Evolutionary conservation across 176 grass and related monocot genomes (phyloP), one percentile per base, ranked within the genome.

Genomic region (Oryza officinalis): DNA sequence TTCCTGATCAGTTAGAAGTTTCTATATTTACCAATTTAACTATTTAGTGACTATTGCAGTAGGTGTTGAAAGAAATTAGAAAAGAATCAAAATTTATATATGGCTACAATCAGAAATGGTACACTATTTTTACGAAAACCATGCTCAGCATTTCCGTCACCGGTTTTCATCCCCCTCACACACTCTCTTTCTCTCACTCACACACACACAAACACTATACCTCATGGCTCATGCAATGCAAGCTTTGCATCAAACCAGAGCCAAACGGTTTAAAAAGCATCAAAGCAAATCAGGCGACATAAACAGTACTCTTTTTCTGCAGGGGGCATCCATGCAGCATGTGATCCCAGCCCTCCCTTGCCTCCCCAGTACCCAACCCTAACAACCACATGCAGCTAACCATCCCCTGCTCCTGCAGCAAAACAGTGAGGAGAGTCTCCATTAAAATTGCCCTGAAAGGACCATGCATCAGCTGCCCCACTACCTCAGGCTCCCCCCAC

Each of bases 341-440:
- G 83, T 85, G 83, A 63, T 10, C 66, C 37, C 50, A 78, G 35
- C 27, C 25, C 63, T 25, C 31, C 8, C 27, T 67, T 49, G 70
- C 41, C 35, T 49, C n/a, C 74, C 67, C n/a, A n/a, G n/a, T n/a
- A n/a, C n/a, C n/a, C 84, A 38, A 86, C 63, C 54, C 43, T 50
- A 86, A 86, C 76, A 70, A 80, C 84, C 76, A 86, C 84, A 73
- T 86, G 76, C 54, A 27, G 5, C 22, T 71, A 44, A 33, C 27
- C 37, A 40, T 10, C 20, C 20, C 65, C 63, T 47, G 37, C 65
- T 27, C 35, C 61, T 66, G 30, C 68, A 65, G 13, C 67, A 65
- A 18, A 71, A 18, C 37, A 47, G 57, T 18, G 33, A 57, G 54
- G 27, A 18, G 15, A 87, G 65, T 18, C 17, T 26, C 26, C 71